Evolutionary conservation across 2,329 filamentous ascomycete species (phyloP), one percentile per base, ranked within the genome.

Genomic region (Venturia pyrina): DNA sequence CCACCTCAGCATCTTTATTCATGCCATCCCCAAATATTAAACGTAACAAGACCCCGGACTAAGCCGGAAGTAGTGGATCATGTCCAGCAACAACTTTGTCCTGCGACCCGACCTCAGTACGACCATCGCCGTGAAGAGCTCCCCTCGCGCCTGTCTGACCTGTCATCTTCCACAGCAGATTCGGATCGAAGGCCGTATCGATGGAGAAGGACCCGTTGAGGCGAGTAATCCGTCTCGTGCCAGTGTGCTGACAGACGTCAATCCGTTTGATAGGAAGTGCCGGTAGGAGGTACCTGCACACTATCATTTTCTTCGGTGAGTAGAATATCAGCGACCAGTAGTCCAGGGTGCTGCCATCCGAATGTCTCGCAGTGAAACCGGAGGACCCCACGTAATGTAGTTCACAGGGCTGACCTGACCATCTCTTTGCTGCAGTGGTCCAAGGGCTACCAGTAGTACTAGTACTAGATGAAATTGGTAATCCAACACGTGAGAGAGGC

Each of bases 11-110:
- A 37, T 57, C 53, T 19, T 57, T 57, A 57, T 34, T 34, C 28
- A 57, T 56, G 24, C n/a, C 50, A 56, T 56, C 24, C 50, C 50
- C 53, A 57, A 57, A 57, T 57, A 57, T 21, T n/a, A 57, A 57
- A 57, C 53, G 53, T 57, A 57, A 57, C 7, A 19, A 37, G 28
- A n/a, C 2, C 4, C 15, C 15, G 10, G 32, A 4, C 32, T 34
- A 37, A 19, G 15, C 53, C 53, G 53, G 32, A 57, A 37, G 32
- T 15, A 32, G 53, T 37, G 53, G 5, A 57, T 34, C 7, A 57
- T 37, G 28, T 57, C 32, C 32, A 57, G 53, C 53, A 57, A 37
- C 53, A 57, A 37, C 32, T 34, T 57, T 37, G 8, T 37, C 32
- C 53, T 37, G 53, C 53, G 53, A 57, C 53, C 37, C 53, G n/a